These are phyloP conservation scores for Helminthosporium solani DNA, from an alignment of 2,329 filamentous ascomycete genomes.

Conservation along the genomic window DNA sequence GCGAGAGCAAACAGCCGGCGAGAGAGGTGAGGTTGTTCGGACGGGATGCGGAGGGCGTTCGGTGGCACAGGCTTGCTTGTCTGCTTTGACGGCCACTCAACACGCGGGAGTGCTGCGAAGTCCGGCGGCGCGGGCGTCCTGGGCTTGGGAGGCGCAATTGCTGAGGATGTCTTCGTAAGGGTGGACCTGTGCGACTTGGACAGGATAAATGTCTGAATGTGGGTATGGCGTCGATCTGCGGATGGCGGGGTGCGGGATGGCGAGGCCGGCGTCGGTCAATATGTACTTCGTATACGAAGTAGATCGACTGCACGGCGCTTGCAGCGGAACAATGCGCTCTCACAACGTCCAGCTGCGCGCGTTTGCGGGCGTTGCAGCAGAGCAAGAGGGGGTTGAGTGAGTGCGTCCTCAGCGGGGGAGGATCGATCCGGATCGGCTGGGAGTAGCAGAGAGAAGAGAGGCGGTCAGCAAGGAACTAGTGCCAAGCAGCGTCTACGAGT, in stretches of 20 bases:
- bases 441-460: constrained; percentile 21
- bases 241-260: constrained; percentile 33
- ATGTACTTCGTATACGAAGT: background rate
- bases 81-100: constrained; percentile 24
- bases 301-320: constrained; percentile 2
- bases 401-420: background rate
- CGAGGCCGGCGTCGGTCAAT: background rate
- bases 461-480: constrained; percentile 3
- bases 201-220: constrained; percentile 23
- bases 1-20: constrained; percentile 23
- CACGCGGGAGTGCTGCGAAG: constrained; percentile 11
- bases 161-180: constrained; percentile 13
- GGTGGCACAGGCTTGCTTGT: constrained; percentile 30
- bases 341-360: background rate
- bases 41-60: constrained; percentile 9
- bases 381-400: background rate
- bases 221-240: constrained; percentile 22
- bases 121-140: constrained; percentile 8
- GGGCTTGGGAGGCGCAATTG: constrained; percentile 8
- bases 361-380: constrained; percentile 1
- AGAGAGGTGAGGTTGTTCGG: constrained; percentile 2
- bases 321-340: constrained; percentile 11
- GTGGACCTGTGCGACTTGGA: constrained; percentile 26
- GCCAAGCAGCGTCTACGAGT: constrained; percentile 27
- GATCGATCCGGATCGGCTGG: constrained; percentile 7